Conservation (phyloP, 805 yeast species). For the Cyberlindnera nakhonratchasimensis region DNA sequence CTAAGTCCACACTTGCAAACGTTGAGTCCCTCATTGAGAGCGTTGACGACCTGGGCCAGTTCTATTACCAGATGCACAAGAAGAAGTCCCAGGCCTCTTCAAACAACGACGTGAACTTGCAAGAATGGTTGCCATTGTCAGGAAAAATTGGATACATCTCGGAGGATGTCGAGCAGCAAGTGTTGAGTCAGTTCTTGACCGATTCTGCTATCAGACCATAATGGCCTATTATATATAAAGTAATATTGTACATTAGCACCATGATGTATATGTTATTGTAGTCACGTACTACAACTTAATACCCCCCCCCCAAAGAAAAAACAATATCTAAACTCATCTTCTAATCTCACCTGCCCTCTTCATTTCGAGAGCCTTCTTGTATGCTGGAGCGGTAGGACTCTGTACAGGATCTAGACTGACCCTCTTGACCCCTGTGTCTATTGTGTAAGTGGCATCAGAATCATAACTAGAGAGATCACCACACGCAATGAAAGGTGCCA, state of each 20-base stretch:
- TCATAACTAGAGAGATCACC: constrained; percentile 88
- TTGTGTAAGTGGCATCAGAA: constrained; percentile 88
- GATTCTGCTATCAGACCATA: constrained; percentile 24
- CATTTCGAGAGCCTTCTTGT: constrained; percentile 85
- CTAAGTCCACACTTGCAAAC: constrained; percentile 18
- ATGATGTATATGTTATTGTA: too few relatives aligned
- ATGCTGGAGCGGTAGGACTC: constrained; percentile 95
- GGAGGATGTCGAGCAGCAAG: constrained; percentile 27
- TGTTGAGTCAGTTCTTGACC: constrained; percentile 23
- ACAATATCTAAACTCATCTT: constrained; percentile 21
- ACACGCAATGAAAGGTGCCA: constrained; percentile 94
- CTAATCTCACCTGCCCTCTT: constrained; percentile 67
- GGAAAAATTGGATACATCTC: constrained; percentile 29
- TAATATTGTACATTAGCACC: not conserved
- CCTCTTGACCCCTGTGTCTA: constrained; percentile 31
- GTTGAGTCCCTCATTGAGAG: constrained; percentile 26
- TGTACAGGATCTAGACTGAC: constrained; percentile 86
- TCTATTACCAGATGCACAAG: constrained; percentile 26
- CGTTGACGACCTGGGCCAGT: constrained; percentile 25
- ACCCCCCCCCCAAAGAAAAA: too few relatives aligned
- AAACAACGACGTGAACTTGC: constrained; percentile 15
- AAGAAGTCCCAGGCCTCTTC: constrained; percentile 17
- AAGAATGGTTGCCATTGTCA: constrained; percentile 30
- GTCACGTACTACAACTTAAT: too few relatives aligned
- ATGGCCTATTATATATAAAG: not conserved